A percentile compares a stretch with the other conserved stretches of the same genome.
These are phyloP conservation scores for Pichia sporocuriosa DNA, from an alignment of 805 yeast species.

Conservation along the genomic window DNA sequence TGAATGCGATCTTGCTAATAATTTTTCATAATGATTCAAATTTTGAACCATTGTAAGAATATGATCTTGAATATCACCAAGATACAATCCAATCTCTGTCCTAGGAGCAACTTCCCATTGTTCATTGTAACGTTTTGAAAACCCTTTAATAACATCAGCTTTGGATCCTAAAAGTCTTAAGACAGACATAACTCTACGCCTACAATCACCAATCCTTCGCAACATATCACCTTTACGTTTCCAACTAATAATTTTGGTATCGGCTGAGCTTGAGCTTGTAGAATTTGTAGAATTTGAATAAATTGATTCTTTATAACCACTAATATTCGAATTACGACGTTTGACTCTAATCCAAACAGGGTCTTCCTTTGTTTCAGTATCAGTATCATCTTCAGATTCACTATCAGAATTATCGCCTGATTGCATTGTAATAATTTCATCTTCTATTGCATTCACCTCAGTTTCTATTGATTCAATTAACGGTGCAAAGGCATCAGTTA, in stretches of 20 bases:
- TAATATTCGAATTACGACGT: slow-evolving; percentile 25
- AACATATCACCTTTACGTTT: slow-evolving; percentile 91
- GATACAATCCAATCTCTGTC: slow-evolving; percentile 85
- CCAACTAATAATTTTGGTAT: slow-evolving; percentile 58
- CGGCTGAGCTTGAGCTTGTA: slow-evolving; percentile 31
- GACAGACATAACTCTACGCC: slow-evolving; percentile 89
- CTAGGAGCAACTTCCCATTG: slow-evolving; percentile 74
- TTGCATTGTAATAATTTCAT: slow-evolving; percentile 82
- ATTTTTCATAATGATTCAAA: slow-evolving; percentile 87
- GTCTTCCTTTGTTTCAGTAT: slow-evolving; percentile 32
- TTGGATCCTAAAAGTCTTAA: slow-evolving; percentile 79
- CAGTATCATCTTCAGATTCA: slow-evolving; percentile 39
- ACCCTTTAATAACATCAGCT: slow-evolving; percentile 96
- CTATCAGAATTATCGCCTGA: slow-evolving; percentile 48
- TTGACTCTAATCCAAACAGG: slow-evolving; percentile 27
- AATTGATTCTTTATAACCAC: slow-evolving; percentile 20
- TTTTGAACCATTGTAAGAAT: slow-evolving; percentile 96
- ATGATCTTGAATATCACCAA: slow-evolving; percentile 97
- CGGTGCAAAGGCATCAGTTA: slow-evolving; percentile 96
- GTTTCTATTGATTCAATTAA: slow-evolving; percentile 90
- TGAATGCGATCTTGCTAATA: slow-evolving; percentile 90
- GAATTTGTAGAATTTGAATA: slow-evolving; percentile 15
- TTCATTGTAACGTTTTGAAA: slow-evolving; percentile 84
- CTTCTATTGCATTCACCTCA: slow-evolving; percentile 93
- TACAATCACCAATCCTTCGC: slow-evolving; percentile 89